A percentile compares a stretch with the other conserved stretches of the same genome.
Evolutionary conservation across 1,284 basidiomycete genomes (phyloP).

Genomic region (Dichomitus squalens): DNA sequence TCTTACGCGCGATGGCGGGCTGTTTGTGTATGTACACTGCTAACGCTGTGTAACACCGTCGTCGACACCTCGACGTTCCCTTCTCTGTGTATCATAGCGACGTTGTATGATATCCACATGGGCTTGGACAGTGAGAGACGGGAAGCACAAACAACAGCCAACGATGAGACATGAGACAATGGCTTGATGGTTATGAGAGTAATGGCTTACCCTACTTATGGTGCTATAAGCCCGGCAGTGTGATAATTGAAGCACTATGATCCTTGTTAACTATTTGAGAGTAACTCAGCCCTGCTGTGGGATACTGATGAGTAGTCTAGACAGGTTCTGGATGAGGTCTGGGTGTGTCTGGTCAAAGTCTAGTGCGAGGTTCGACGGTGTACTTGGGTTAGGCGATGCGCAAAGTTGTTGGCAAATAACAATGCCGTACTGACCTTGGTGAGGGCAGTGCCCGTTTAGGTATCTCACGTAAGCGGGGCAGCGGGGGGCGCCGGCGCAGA

Average conservation of each 20-base stretch:
- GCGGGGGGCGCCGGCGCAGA: background rate
- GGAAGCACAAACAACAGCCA: no score
- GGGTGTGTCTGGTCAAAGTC: background rate
- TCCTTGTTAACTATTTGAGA: no score
- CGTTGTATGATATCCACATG: conserved; percentile 9
- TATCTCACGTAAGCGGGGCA: background rate
- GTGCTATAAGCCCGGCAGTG: no score
- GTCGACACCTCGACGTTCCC: background rate
- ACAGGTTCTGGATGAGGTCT: background rate
- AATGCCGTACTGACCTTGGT: background rate
- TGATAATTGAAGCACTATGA: no score
- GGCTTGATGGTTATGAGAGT: no score
- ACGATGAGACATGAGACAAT: no score
- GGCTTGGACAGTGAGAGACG: no score
- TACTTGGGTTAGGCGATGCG: no score
- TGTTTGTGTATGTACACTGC: background rate
- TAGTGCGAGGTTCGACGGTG: background rate
- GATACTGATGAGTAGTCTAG: background rate
- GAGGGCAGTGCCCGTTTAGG: background rate
- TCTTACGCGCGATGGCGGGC: conserved; percentile 5
- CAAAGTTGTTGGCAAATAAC: background rate
- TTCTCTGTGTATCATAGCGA: conserved; percentile 9
- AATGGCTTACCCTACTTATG: no score
- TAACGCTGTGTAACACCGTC: conserved; percentile 1
- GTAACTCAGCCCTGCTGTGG: no score